Evolutionary conservation across 2,329 filamentous ascomycete species (phyloP).

Genomic region (Pseudogymnoascus sp.): DNA sequence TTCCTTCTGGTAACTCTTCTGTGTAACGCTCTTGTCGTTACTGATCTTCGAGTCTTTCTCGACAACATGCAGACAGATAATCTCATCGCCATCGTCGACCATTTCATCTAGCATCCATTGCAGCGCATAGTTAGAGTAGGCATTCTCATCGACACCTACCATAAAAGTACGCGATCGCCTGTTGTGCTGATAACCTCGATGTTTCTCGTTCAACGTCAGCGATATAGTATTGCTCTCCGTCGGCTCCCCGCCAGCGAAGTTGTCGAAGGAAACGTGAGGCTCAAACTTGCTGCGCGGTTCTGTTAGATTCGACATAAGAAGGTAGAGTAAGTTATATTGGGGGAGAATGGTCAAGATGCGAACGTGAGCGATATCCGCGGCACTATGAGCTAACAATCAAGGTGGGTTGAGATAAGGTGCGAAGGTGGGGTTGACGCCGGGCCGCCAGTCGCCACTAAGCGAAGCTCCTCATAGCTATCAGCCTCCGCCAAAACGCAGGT

Average conservation of each 20-base stretch:
- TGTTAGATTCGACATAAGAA: slow-evolving; percentile 9
- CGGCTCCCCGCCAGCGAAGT: slow-evolving; percentile 59
- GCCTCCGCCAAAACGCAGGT: slow-evolving; percentile 4
- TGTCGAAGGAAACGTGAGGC: slow-evolving; percentile 66
- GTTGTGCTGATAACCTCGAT: slow-evolving; percentile 62
- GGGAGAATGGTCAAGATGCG: not conserved
- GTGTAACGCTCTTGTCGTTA: slow-evolving; percentile 50
- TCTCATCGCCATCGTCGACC: slow-evolving; percentile 70
- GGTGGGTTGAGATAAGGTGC: slow-evolving; percentile 5
- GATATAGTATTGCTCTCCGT: slow-evolving; percentile 51
- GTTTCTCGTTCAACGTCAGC: slow-evolving; percentile 63
- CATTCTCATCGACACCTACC: slow-evolving; percentile 65
- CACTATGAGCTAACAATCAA: slow-evolving; percentile 6
- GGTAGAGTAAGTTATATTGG: not conserved
- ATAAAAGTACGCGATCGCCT: slow-evolving; percentile 63
- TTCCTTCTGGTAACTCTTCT: slow-evolving; percentile 55
- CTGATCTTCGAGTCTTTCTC: slow-evolving; percentile 63
- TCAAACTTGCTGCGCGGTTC: slow-evolving; percentile 46
- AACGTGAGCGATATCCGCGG: not conserved
- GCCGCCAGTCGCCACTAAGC: not conserved
- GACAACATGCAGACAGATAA: slow-evolving; percentile 64
- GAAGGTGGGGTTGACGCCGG: slow-evolving; percentile 4
- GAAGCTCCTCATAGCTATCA: slow-evolving; percentile 17
- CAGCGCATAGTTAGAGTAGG: slow-evolving; percentile 66
- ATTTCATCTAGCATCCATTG: slow-evolving; percentile 69